Evolutionary conservation across 2,329 filamentous ascomycete genomes (phyloP).

Genomic region (Neoarthrinium moseri): DNA sequence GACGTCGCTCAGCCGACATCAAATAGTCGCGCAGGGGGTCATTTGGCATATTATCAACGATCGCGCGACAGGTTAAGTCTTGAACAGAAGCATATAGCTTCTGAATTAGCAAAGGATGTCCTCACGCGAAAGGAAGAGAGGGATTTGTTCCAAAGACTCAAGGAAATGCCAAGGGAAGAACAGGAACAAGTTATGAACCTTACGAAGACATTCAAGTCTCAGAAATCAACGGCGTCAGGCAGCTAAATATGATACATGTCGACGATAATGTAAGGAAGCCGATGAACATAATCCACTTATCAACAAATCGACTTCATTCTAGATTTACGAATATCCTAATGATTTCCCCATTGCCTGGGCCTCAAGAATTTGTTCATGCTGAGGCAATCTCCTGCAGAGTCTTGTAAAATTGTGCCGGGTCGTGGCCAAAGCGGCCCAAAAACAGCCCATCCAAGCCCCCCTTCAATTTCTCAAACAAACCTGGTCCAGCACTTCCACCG

Average conservation of each 20-base stretch:
- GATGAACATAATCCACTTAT: too few relatives aligned
- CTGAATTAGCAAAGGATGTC: background rate
- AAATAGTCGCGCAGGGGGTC: background rate
- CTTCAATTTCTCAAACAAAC: conserved; percentile 67
- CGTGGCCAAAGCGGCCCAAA: conserved; percentile 77
- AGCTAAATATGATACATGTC: too few relatives aligned
- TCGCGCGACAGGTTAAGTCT: background rate
- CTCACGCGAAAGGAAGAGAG: conserved; percentile 1
- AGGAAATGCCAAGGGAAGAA: background rate
- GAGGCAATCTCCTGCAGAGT: conserved; percentile 70
- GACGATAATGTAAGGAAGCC: too few relatives aligned
- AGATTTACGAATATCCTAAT: too few relatives aligned
- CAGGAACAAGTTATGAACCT: background rate
- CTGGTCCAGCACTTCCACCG: conserved; percentile 79
- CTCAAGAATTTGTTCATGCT: conserved; percentile 17
- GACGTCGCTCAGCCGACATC: background rate
- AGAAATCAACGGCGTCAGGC: too few relatives aligned
- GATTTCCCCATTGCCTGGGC: too few relatives aligned
- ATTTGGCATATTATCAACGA: background rate
- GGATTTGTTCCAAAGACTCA: background rate
- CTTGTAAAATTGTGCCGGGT: conserved; percentile 67
- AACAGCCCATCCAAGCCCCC: conserved; percentile 78
- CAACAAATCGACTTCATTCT: too few relatives aligned
- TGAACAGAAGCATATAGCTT: background rate
- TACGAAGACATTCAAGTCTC: background rate